Percentiles rank a stretch among this genome's conserved stretches.
phyloP scores from a whole-genome alignment of 495 filamentous ascomycete genomes.

The Penicillium ochrochloron region DNA sequence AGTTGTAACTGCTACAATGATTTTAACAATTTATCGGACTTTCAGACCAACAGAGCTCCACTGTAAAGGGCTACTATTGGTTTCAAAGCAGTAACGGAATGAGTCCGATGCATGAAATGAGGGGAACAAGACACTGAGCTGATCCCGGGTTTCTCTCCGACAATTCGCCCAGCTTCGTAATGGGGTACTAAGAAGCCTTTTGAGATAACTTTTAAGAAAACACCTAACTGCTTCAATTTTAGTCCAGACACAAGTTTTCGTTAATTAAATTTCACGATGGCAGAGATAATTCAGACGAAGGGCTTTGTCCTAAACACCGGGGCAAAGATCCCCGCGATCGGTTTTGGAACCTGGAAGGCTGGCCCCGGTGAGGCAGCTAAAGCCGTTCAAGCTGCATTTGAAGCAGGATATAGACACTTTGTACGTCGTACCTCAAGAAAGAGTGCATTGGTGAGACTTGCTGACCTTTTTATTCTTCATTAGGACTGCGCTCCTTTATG shows the following conservation, averaged over 20 bases:
- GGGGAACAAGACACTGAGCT: not conserved
- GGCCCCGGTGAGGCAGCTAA: constrained; percentile 31
- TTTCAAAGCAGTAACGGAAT: not conserved
- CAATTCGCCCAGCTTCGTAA: not conserved
- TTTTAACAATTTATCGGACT: too few relatives aligned
- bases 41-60: too few relatives aligned
- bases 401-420: constrained; percentile 60
- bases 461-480: not conserved
- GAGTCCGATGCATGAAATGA: not conserved
- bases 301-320: constrained; percentile 69
- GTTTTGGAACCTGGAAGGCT: constrained; percentile 59
- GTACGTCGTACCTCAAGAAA: constrained; percentile 39
- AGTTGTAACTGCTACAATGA: too few relatives aligned
- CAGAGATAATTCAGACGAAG: constrained; percentile 16
- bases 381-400: constrained; percentile 42
- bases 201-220: not conserved
- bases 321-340: constrained; percentile 66
- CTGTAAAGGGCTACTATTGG: not conserved
- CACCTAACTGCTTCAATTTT: not conserved
- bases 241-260: not conserved
- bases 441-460: not conserved
- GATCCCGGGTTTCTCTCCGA: constrained; percentile 20
- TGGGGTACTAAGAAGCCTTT: not conserved
- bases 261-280: not conserved
- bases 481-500: constrained; percentile 32